These are phyloP conservation scores for Sparassis latifolia DNA, from an alignment of 1,284 basidiomycete species.

Conservation along the genomic window DNA sequence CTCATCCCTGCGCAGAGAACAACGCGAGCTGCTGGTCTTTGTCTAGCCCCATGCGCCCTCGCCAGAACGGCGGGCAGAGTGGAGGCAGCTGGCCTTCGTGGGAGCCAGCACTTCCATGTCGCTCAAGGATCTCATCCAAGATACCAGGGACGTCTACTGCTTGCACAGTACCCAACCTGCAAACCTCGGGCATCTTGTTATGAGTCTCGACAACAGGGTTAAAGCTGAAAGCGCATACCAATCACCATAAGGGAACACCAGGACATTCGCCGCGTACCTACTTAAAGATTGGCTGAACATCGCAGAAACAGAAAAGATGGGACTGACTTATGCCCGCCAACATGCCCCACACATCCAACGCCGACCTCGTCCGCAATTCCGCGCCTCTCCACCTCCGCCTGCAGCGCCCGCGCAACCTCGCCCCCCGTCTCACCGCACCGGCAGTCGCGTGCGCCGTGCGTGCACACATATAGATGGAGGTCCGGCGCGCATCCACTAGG, in stretches of 20 bases:
- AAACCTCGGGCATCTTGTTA: neutral
- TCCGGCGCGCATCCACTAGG: conserved; percentile 15
- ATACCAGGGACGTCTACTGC: conserved; percentile 49
- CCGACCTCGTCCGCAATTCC: conserved; percentile 17
- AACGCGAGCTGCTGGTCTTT: conserved; percentile 55
- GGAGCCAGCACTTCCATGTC: conserved; percentile 10
- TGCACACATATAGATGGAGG: conserved; percentile 48
- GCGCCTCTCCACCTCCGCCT: conserved; percentile 22
- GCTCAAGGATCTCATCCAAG: conserved; percentile 41
- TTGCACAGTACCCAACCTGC: conserved; percentile 56
- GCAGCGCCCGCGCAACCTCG: conserved; percentile 34
- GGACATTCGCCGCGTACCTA: conserved; percentile 75
- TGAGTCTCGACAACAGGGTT: no score
- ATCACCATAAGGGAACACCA: conserved; percentile 73
- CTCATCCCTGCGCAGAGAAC: neutral
- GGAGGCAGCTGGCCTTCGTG: conserved; percentile 24
- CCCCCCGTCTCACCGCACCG: conserved; percentile 62
- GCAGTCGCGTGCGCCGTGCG: conserved; percentile 30
- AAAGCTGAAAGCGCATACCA: conserved; percentile 38
- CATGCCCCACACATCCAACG: conserved; percentile 69
- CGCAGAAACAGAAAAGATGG: neutral
- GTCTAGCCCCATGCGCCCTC: conserved; percentile 69
- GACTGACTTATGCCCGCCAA: conserved; percentile 80
- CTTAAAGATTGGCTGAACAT: neutral
- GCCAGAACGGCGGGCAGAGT: conserved; percentile 47